These are phyloP conservation scores for Backusella circina DNA, from an alignment of 192 early-diverging fungal species.

Conservation along the genomic window DNA sequence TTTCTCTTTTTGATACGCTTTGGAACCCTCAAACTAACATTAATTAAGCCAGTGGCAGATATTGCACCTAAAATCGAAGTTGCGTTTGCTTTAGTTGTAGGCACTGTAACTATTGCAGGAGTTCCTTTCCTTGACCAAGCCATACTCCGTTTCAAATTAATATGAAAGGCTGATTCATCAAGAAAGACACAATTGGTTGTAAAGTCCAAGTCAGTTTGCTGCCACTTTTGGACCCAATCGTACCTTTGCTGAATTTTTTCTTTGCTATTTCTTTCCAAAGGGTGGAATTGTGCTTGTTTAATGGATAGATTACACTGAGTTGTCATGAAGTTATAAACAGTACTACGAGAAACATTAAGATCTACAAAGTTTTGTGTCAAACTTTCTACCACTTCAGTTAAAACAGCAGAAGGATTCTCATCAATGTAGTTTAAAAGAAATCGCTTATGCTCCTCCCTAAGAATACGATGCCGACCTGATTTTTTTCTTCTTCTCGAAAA, in stretches of 20 bases:
- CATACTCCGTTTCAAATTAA: slow-evolving; percentile 16
- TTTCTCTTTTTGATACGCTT: too few species aligned
- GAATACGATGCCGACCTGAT: slow-evolving; percentile 14
- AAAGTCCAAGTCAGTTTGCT: slow-evolving; percentile 16
- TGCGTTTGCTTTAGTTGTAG: slow-evolving; percentile 3
- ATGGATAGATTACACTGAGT: slow-evolving; percentile 10
- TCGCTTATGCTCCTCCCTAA: slow-evolving; percentile 17
- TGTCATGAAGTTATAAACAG: slow-evolving; percentile 15
- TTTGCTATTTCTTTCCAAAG: slow-evolving; percentile 21
- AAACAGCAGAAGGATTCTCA: slow-evolving; percentile 17
- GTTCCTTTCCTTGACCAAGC: slow-evolving; percentile 17
- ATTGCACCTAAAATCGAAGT: slow-evolving; percentile 14
- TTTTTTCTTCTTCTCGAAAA: slow-evolving; percentile 22
- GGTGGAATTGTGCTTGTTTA: slow-evolving; percentile 16
- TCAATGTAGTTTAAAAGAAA: slow-evolving; percentile 17
- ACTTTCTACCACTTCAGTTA: slow-evolving; percentile 10
- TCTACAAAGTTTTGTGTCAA: slow-evolving; percentile 11
- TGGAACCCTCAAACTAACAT: too few species aligned
- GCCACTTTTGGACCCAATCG: slow-evolving; percentile 10
- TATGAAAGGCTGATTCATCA: slow-evolving; percentile 18
- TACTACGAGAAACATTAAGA: slow-evolving; percentile 7
- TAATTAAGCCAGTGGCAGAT: too few species aligned
- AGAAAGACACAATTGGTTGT: slow-evolving; percentile 19
- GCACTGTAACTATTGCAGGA: slow-evolving; percentile 10
- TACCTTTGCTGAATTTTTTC: slow-evolving; percentile 18